phyloP scores from a whole-genome alignment of 495 filamentous ascomycete species.

The Xylaria curta region DNA sequence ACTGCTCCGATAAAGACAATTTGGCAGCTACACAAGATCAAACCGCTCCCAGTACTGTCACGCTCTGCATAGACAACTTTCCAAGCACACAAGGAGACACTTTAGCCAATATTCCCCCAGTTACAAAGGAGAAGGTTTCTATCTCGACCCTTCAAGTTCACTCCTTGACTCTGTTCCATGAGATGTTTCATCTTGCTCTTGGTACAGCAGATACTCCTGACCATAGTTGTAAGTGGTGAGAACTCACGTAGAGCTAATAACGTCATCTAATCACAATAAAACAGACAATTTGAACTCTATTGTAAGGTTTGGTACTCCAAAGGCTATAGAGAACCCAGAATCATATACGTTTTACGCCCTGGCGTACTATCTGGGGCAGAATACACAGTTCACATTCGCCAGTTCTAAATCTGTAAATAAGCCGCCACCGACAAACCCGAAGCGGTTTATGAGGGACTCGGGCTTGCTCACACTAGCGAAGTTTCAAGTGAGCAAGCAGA shows the following conservation, averaged over 20 bases:
- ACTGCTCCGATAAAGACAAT: too few relatives aligned
- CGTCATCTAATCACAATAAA: not conserved
- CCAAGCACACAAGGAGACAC: too few relatives aligned
- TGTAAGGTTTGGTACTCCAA: not conserved
- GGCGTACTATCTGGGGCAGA: not conserved
- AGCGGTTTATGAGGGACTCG: not conserved
- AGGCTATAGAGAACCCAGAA: not conserved
- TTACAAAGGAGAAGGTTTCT: not conserved
- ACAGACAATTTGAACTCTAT: not conserved
- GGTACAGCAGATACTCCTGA: not conserved
- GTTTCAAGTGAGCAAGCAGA: not conserved
- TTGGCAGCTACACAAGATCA: too few relatives aligned
- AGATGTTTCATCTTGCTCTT: not conserved
- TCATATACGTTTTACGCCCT: not conserved
- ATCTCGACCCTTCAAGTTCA: not conserved
- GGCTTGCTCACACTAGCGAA: not conserved
- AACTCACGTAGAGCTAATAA: not conserved
- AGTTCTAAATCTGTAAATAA: not conserved
- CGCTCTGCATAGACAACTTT: too few relatives aligned
- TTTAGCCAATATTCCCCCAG: not conserved
- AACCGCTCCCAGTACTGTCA: too few relatives aligned
- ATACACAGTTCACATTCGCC: not conserved
- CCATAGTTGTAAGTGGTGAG: not conserved
- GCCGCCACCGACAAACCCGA: not conserved
- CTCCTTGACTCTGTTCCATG: not conserved